Percentiles rank a stretch among this genome's conserved stretches.
phyloP scores from a whole-genome alignment of 116 monocot genomes.

The Dioscorea cayenensis region DNA sequence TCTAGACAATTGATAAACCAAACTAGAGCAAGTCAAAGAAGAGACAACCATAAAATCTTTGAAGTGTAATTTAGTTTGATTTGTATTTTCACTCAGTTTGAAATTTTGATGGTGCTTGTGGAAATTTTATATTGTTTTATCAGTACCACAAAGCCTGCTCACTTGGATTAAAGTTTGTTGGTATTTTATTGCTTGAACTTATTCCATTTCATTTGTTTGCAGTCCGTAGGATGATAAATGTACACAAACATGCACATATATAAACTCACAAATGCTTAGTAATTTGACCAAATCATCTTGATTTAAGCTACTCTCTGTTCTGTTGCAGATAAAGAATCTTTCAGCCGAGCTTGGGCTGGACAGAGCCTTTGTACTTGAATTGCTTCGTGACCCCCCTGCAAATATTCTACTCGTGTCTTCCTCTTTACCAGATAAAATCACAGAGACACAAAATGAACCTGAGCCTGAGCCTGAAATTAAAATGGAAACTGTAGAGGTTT shows the following conservation, averaged over 20 bases:
- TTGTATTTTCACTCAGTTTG: too few species aligned
- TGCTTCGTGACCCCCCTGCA: conserved; percentile 92
- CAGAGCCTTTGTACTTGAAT: conserved; percentile 68
- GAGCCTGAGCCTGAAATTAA: conserved; percentile 13
- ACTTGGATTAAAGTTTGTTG: not conserved
- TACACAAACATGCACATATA: not conserved
- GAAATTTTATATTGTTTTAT: too few species aligned
- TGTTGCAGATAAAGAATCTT: conserved; percentile 78
- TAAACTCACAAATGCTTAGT: too few species aligned
- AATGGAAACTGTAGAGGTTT: conserved; percentile 14
- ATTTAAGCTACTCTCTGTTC: not conserved
- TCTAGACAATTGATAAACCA: too few species aligned
- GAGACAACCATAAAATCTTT: too few species aligned
- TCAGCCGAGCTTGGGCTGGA: conserved; percentile 80
- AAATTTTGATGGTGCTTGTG: too few species aligned
- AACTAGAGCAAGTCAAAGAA: too few species aligned
- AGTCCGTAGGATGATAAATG: not conserved
- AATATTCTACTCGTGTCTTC: conserved; percentile 71
- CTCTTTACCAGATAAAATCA: conserved; percentile 59
- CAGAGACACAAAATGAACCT: conserved; percentile 16
- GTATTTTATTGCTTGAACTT: not conserved
- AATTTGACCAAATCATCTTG: too few species aligned
- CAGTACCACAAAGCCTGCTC: too few species aligned
- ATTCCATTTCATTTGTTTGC: not conserved
- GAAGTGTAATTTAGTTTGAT: too few species aligned